phyloP scores from a whole-genome alignment of 257 asterid genomes.

The Forsythia viridissima region DNA sequence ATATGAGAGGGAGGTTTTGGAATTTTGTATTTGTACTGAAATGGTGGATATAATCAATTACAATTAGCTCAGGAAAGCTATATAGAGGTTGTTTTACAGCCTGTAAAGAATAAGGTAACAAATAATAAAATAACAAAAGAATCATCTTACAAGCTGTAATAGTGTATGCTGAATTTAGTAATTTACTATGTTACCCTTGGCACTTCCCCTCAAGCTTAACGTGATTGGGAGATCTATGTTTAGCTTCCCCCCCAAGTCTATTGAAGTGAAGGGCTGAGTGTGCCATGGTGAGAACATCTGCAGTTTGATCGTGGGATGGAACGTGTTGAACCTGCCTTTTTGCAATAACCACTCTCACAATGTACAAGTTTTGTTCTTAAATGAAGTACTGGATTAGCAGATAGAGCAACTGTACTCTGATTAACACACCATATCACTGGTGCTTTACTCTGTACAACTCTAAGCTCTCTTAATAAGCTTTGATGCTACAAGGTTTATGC shows the following conservation, averaged over 20 bases:
- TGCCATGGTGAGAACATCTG: not conserved
- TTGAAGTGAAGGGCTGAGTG: not conserved
- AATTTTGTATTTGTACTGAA: not conserved
- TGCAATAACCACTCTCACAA: not conserved
- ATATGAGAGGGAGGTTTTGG: not conserved
- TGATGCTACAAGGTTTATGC: too few relatives aligned
- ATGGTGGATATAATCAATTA: not conserved
- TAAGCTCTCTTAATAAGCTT: too few relatives aligned
- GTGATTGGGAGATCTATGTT: not conserved
- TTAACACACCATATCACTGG: not conserved
- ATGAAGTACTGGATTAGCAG: not conserved
- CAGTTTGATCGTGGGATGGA: not conserved
- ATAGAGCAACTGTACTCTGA: not conserved
- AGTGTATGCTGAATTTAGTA: not conserved
- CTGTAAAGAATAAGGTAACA: not conserved
- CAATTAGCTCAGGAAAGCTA: not conserved
- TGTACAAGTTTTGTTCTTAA: not conserved
- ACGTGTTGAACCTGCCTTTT: not conserved
- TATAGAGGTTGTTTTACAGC: not conserved
- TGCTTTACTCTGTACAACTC: not conserved
- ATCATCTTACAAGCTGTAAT: not conserved
- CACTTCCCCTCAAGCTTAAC: not conserved
- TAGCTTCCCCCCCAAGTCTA: not conserved
- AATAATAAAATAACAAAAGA: not conserved
- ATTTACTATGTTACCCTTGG: not conserved